Evolutionary conservation across 495 filamentous ascomycete species (phyloP), one percentile per base, ranked within the genome.

Genomic region (Penicillium pulvis): DNA sequence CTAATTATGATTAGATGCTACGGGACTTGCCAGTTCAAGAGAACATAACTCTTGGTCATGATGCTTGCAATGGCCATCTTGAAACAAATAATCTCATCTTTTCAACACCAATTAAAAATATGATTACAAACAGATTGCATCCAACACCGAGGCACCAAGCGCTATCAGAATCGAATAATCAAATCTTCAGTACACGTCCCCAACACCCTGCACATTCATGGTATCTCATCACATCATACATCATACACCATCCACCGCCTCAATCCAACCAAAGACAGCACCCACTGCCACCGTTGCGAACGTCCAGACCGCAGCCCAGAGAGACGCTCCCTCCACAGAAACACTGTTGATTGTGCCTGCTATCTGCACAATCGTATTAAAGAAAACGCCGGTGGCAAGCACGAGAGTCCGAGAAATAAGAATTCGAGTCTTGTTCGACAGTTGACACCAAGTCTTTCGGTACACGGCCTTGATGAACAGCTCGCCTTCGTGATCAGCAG

Each of bases 221-320:
- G 11, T 6, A 45, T 45, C 42, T 24, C n/a, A 12, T 51, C 33
- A 36, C 33, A 36, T 39, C 49, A 39, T 11, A 14, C 48, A 53
- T 6, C 48, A 50, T n/a, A 72, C 63, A 7, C 50, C 68, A 16
- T 80, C 75, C 31, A 83, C 80, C 44, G 77, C 75, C 35, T 80
- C 81, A 57, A 88, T 71, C 86, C 85, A 83, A 67, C 79, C 73
- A 75, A 89, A 83, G 47, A 73, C 78, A 14, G 79, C 61, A 1
- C 89, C 88, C 4, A 84, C 83, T 36, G 85, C 62, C 55, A 81
- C 59, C 1, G 82, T 80, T 1, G 87, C 87, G 14, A 81, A 55
- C 43, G 82, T 83, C 90, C 90, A 96, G 14, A 92, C 75, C 12
- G 75, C 74, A 3, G 88, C 85, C 79, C 89, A 96, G 0, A 81